Evolutionary conservation across 495 filamentous ascomycete species (phyloP).

Genomic region (Saxophila tyrrhenica): DNA sequence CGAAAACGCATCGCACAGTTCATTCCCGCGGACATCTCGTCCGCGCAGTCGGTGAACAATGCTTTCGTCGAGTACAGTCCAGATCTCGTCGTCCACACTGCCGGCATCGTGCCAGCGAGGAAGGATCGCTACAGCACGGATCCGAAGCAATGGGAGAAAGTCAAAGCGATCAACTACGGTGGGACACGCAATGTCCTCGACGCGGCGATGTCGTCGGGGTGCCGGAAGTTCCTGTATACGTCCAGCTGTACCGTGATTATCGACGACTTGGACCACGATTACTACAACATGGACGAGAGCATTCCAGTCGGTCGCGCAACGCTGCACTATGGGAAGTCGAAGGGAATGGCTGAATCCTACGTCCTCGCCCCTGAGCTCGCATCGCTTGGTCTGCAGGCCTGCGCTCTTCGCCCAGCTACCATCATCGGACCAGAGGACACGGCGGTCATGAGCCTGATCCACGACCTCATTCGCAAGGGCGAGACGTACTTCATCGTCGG

Average conservation of each 20-base stretch:
- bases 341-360: slow-evolving; percentile 47
- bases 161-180: slow-evolving; percentile 34
- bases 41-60: slow-evolving; percentile 12
- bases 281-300: slow-evolving; percentile 43
- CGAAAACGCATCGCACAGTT: slow-evolving; percentile 15
- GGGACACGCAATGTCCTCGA: slow-evolving; percentile 36
- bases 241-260: slow-evolving; percentile 44
- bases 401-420: slow-evolving; percentile 46
- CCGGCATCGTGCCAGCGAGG: slow-evolving; percentile 23
- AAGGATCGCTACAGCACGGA: slow-evolving; percentile 22
- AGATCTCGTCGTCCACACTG: slow-evolving; percentile 28
- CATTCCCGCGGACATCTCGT: slow-evolving; percentile 23
- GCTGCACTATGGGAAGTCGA: slow-evolving; percentile 49
- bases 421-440: slow-evolving; percentile 48
- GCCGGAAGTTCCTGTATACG: slow-evolving; percentile 36
- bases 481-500: slow-evolving; percentile 50
- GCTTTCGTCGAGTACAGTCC: slow-evolving; percentile 23
- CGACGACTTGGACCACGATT: slow-evolving; percentile 42
- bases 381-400: slow-evolving; percentile 34
- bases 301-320: slow-evolving; percentile 39
- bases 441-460: slow-evolving; percentile 41
- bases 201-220: slow-evolving; percentile 25
- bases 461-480: slow-evolving; percentile 43
- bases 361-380: slow-evolving; percentile 40
- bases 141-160: slow-evolving; percentile 14